phyloP scores from a whole-genome alignment of 305 asterid genomes.

The Solanum hybrid region DNA sequence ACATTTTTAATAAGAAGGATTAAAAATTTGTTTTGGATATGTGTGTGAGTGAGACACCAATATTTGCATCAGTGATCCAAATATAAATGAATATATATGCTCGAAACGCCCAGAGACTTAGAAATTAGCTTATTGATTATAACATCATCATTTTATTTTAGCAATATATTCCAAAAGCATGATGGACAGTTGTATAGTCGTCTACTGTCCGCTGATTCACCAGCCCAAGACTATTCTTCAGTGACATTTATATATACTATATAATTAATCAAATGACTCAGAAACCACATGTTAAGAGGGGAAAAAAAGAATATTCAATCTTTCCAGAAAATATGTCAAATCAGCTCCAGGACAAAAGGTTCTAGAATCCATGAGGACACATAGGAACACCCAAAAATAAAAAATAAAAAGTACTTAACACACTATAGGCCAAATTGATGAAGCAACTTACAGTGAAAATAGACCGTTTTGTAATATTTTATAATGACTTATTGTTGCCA shows the following conservation, averaged over 20 bases:
- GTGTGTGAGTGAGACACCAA: neutral
- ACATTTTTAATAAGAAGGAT: neutral
- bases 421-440: neutral
- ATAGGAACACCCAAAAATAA: neutral
- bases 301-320: neutral
- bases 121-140: neutral
- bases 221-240: neutral
- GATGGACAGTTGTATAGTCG: neutral
- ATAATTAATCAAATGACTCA: neutral
- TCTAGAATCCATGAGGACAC: neutral
- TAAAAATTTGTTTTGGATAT: neutral
- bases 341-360: neutral
- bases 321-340: neutral
- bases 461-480: neutral
- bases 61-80: neutral
- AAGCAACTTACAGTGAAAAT: neutral
- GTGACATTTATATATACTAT: neutral
- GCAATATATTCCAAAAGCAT: neutral
- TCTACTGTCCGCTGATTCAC: neutral
- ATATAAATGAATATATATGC: neutral
- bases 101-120: neutral
- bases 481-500: neutral
- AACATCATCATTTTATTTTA: neutral
- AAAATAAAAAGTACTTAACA: neutral
- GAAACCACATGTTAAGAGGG: neutral